Conservation (phyloP, 73 alveolate genomes). For the Diophrys appendiculata region DNA sequence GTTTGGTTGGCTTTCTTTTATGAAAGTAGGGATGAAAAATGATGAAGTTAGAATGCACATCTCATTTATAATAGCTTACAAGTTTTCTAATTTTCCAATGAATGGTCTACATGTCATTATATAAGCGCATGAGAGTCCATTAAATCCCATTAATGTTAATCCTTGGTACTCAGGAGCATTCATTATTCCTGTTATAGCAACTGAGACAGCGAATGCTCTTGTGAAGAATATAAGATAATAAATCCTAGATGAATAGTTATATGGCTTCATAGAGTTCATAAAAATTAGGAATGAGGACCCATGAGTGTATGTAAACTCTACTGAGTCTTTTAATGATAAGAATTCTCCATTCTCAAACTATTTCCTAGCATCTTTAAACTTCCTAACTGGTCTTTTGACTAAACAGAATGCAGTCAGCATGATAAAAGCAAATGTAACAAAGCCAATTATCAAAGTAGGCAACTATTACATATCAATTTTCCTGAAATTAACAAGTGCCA, state of each 20-base stretch:
- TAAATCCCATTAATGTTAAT: neutral
- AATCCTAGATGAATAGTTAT: neutral
- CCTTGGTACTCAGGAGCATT: neutral
- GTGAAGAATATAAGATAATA: neutral
- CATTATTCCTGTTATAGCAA: neutral
- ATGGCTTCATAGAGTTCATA: neutral
- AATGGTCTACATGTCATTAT: neutral
- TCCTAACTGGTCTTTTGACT: neutral
- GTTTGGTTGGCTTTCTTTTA: too few species aligned
- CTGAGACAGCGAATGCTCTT: neutral
- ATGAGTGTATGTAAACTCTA: neutral
- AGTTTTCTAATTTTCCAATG: neutral
- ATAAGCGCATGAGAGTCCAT: neutral
- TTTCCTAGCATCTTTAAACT: neutral
- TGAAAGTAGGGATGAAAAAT: neutral
- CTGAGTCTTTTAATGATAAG: neutral
- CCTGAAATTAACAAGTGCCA: neutral
- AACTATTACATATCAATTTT: neutral
- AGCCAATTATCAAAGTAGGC: neutral
- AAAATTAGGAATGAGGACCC: too few species aligned
- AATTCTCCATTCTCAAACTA: neutral
- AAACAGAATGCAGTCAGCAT: neutral
- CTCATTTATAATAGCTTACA: neutral
- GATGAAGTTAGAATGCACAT: neutral
- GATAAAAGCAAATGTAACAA: neutral